A percentile compares a stretch with the other conserved stretches of the same genome.
phyloP scores from a whole-genome alignment of 192 early-diverging fungal genomes.

The Thamnidium elegans region DNA sequence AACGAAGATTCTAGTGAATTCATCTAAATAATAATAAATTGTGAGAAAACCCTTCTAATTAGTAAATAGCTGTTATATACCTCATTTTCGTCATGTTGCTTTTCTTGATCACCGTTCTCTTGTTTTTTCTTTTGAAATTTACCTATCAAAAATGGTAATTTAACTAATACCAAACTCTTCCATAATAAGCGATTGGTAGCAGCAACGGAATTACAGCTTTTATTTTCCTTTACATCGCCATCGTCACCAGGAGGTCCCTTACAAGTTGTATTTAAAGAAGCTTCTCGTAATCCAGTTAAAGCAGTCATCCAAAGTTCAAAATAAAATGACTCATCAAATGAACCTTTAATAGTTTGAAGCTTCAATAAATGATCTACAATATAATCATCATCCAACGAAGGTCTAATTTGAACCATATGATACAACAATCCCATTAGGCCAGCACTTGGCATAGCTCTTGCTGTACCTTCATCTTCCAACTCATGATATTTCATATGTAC shows the following conservation, averaged over 20 bases:
- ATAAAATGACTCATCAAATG: slow-evolving; percentile 44
- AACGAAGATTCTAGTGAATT: slow-evolving; percentile 37
- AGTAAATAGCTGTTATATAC: neutral
- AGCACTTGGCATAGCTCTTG: slow-evolving; percentile 42
- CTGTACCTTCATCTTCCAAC: slow-evolving; percentile 43
- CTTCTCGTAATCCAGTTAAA: slow-evolving; percentile 43
- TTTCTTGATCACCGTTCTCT: neutral
- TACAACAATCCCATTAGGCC: slow-evolving; percentile 38
- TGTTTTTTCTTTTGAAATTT: slow-evolving; percentile 22
- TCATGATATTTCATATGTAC: slow-evolving; percentile 43
- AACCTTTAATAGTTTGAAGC: slow-evolving; percentile 35
- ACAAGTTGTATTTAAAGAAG: slow-evolving; percentile 26
- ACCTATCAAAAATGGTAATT: slow-evolving; percentile 15
- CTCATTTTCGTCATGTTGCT: slow-evolving; percentile 13
- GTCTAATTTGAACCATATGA: slow-evolving; percentile 39
- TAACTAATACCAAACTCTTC: slow-evolving; percentile 33
- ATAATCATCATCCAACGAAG: slow-evolving; percentile 29
- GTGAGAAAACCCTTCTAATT: neutral
- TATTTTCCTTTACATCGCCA: neutral
- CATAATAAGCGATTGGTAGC: slow-evolving; percentile 31
- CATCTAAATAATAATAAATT: slow-evolving; percentile 9
- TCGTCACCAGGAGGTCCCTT: neutral
- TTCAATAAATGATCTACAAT: slow-evolving; percentile 34
- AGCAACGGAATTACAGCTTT: slow-evolving; percentile 9
- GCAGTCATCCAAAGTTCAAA: slow-evolving; percentile 41